Evolutionary conservation across 2,329 filamentous ascomycete species (phyloP).

Genomic region (Ophiostoma tasmaniense): DNA sequence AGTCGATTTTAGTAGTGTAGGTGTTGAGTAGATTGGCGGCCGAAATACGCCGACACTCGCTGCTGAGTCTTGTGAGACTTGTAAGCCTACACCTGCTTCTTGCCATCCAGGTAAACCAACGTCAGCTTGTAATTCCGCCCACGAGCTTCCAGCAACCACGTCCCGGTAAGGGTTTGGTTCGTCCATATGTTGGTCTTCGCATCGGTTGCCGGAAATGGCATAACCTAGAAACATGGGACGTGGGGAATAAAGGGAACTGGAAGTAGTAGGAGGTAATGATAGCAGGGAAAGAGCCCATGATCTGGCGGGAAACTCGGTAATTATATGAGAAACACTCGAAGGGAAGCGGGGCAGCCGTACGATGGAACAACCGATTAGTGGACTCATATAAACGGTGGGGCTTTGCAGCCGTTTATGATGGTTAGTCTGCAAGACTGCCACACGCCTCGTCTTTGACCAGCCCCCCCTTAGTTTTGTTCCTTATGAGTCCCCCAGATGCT

Average conservation of each 20-base stretch:
- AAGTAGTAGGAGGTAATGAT: neutral
- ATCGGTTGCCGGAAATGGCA: neutral
- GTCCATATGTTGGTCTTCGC: neutral
- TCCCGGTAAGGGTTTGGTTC: neutral
- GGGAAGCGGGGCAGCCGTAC: neutral
- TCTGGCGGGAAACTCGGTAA: neutral
- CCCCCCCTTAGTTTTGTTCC: neutral
- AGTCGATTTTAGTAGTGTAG: neutral
- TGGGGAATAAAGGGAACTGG: neutral
- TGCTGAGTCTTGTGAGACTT: neutral
- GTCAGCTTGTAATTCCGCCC: neutral
- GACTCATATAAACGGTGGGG: neutral
- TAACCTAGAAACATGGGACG: neutral
- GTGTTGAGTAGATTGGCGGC: neutral
- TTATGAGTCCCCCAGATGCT: neutral
- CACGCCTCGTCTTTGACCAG: neutral
- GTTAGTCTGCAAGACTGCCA: neutral
- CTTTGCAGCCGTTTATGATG: neutral
- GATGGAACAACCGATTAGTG: too few relatives aligned
- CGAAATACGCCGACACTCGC: neutral
- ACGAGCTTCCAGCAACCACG: neutral
- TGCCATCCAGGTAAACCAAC: neutral
- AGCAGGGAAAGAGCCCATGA: neutral
- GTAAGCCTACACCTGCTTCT: neutral
- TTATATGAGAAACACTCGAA: neutral